phyloP scores from a whole-genome alignment of 176 grass and related monocot species.

The Oryza coarctata region DNA sequence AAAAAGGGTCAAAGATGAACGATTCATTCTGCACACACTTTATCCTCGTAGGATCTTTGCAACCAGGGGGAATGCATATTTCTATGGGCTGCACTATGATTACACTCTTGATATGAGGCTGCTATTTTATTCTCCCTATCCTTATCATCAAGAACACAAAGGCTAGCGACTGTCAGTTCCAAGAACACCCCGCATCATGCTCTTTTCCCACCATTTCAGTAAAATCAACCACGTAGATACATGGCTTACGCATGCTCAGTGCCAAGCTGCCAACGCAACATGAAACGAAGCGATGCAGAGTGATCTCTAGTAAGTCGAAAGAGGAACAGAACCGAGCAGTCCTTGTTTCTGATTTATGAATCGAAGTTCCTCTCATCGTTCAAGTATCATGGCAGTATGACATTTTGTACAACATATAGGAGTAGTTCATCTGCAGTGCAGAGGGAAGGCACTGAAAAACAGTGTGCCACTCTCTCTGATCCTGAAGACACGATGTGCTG shows the following conservation, averaged over 20 bases:
- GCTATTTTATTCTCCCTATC: constrained; percentile 27
- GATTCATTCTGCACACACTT: background rate
- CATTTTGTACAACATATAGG: background rate
- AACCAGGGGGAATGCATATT: background rate
- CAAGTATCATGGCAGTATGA: background rate
- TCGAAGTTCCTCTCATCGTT: background rate
- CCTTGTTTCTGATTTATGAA: background rate
- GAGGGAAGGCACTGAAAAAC: constrained; percentile 18
- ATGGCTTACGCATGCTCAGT: constrained; percentile 26
- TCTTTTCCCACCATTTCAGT: constrained; percentile 46
- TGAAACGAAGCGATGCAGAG: background rate
- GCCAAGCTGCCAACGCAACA: background rate
- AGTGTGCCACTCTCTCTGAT: background rate
- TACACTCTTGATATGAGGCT: constrained; percentile 48
- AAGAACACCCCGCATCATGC: constrained; percentile 45
- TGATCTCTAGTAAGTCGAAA: background rate
- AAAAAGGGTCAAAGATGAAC: background rate
- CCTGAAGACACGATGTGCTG: background rate
- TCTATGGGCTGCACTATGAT: constrained; percentile 2
- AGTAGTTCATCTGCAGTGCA: constrained; percentile 3
- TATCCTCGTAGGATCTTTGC: background rate
- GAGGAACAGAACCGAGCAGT: background rate
- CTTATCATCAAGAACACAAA: constrained; percentile 24
- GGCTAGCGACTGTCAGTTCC: background rate
- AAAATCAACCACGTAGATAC: background rate